A percentile compares a stretch with the other conserved stretches of the same genome.
phyloP scores from a whole-genome alignment of 192 early-diverging fungal genomes.

The Tieghemiomyces parasiticus region DNA sequence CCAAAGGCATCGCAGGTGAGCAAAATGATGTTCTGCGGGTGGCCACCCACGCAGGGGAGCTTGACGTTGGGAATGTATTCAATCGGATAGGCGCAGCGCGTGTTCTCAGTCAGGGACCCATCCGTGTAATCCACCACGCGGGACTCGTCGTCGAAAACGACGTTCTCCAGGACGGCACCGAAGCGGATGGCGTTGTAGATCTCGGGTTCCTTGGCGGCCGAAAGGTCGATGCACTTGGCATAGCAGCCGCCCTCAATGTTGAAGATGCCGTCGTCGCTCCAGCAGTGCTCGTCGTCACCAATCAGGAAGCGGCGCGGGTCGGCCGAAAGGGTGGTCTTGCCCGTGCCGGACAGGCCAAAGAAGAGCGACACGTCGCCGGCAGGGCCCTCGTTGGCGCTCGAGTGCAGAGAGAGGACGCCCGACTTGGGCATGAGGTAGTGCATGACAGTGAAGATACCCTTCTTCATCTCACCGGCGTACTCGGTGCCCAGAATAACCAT shows the following conservation, averaged over 20 bases:
- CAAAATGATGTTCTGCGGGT: conserved; percentile 91
- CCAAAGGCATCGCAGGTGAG: conserved; percentile 96
- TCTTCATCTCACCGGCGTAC: conserved; percentile 99
- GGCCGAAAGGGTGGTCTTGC: conserved; percentile 95
- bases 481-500: conserved; percentile 98
- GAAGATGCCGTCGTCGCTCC: conserved; percentile 94
- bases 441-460: conserved; percentile 98
- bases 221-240: conserved; percentile 92
- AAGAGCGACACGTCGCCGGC: conserved; percentile 88
- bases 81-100: conserved; percentile 92
- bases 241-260: conserved; percentile 99
- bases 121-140: conserved; percentile 71
- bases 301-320: conserved; percentile 86
- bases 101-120: conserved; percentile 80
- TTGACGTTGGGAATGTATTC: conserved; percentile 89
- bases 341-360: conserved; percentile 96
- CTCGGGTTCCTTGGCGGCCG: conserved; percentile 94
- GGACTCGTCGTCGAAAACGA: conserved; percentile 62
- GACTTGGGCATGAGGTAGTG: conserved; percentile 96
- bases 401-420: conserved; percentile 36
- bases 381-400: conserved; percentile 87
- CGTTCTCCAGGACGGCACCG: conserved; percentile 88
- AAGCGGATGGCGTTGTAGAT: conserved; percentile 94
- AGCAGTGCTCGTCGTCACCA: conserved; percentile 99
- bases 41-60: conserved; percentile 77